These are phyloP conservation scores for Annulohypoxylon nitens DNA, from an alignment of 495 filamentous ascomycete genomes.

Conservation along the genomic window DNA sequence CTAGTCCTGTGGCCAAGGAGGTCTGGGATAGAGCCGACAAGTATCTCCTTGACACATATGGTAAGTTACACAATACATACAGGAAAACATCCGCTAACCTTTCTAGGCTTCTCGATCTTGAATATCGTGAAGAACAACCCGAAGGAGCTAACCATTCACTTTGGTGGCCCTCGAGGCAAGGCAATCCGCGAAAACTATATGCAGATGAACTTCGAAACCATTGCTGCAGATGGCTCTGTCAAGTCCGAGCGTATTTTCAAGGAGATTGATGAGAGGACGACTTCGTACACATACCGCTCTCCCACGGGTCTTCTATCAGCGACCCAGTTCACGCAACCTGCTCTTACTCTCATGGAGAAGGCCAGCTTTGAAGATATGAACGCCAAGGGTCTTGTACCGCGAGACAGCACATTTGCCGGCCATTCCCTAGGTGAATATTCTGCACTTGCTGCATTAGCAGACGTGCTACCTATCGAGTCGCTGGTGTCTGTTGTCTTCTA, in stretches of 20 bases:
- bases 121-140: conserved; percentile 99
- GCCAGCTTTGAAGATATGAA: conserved; percentile 99
- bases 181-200: conserved; percentile 99
- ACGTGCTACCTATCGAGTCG: conserved; percentile 99
- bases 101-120: conserved; percentile 87
- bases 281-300: conserved; percentile 96
- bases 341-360: conserved; percentile 99
- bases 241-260: conserved; percentile 99
- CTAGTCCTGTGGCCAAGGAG: conserved; percentile 91
- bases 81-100: conserved; percentile 56
- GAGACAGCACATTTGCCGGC: conserved; percentile 95
- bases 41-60: conserved; percentile 99
- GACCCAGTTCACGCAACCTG: conserved; percentile 98
- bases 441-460: conserved; percentile 93
- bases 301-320: conserved; percentile 95
- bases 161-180: conserved; percentile 95
- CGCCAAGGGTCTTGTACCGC: conserved; percentile 93
- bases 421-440: conserved; percentile 99
- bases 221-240: conserved; percentile 87
- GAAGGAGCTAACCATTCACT: conserved; percentile 98
- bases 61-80: conserved; percentile 61
- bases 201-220: conserved; percentile 99
- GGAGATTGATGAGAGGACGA: conserved; percentile 89
- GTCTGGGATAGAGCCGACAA: conserved; percentile 98
- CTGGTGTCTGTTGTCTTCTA: conserved; percentile 99